A percentile compares a stretch with the other conserved stretches of the same genome.
phyloP scores from a whole-genome alignment of 2,329 filamentous ascomycete genomes.

The Trichoderma aggressivum region DNA sequence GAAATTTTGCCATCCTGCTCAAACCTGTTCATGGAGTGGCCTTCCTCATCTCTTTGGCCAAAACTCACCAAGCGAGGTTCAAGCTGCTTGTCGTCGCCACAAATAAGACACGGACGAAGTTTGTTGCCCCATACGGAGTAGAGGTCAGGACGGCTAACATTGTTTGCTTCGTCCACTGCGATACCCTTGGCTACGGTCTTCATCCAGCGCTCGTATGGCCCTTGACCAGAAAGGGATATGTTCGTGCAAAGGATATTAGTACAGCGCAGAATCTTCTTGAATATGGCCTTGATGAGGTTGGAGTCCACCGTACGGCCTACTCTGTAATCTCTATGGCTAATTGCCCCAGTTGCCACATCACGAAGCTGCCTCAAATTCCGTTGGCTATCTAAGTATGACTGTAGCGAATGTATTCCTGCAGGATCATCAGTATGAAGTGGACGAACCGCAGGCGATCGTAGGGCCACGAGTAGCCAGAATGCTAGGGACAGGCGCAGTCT shows the following conservation, averaged over 20 bases:
- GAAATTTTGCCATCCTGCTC: background rate
- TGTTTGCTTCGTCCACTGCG: background rate
- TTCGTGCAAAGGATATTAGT: background rate
- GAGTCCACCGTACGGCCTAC: background rate
- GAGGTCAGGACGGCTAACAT: conserved; percentile 18
- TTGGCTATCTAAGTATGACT: background rate
- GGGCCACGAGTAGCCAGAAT: conserved; percentile 21
- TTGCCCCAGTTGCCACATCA: background rate
- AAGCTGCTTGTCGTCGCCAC: conserved; percentile 25
- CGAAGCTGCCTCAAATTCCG: background rate
- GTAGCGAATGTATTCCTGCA: conserved; percentile 1
- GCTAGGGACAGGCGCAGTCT: conserved; percentile 15
- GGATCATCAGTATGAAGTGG: conserved; percentile 3
- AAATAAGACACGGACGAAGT: conserved; percentile 24
- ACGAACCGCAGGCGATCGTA: conserved; percentile 7
- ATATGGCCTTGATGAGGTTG: background rate
- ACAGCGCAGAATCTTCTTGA: background rate
- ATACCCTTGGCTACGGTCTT: background rate
- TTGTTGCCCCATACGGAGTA: conserved; percentile 26
- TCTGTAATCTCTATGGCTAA: background rate
- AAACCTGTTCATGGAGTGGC: background rate
- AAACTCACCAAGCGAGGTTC: conserved; percentile 16
- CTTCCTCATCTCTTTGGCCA: background rate
- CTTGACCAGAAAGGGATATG: background rate
- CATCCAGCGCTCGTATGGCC: background rate